Conservation (phyloP, 371 early-diverging fungal species). For the Haplosporangium sp. region DNA sequence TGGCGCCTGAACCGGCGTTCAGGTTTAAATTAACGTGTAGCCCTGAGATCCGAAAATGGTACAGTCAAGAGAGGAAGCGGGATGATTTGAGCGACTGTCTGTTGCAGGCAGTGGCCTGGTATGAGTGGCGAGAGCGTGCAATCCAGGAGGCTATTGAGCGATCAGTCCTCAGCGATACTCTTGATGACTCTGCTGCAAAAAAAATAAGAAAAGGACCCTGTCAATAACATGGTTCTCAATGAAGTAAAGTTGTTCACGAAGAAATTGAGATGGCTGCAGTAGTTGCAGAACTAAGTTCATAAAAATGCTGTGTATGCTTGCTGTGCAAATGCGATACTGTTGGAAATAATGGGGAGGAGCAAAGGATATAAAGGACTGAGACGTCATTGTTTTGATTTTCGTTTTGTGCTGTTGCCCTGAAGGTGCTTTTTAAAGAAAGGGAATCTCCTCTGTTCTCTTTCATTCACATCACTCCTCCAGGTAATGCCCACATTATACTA, state of each 20-base stretch:
- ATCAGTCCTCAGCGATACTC: neutral
- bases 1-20: too few relatives aligned
- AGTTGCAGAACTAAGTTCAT: too few relatives aligned
- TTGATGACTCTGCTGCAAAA: neutral
- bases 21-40: conserved; percentile 30
- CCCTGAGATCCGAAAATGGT: conserved; percentile 54
- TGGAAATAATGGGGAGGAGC: too few relatives aligned
- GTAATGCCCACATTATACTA: neutral
- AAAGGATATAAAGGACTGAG: too few relatives aligned
- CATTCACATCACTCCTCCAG: conserved; percentile 7
- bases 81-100: conserved; percentile 83
- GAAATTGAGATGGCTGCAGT: too few relatives aligned
- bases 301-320: too few relatives aligned
- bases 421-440: neutral
- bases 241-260: too few relatives aligned
- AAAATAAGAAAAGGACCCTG: too few relatives aligned
- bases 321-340: too few relatives aligned
- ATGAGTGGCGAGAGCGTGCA: conserved; percentile 63
- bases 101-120: conserved; percentile 76
- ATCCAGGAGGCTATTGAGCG: conserved; percentile 38
- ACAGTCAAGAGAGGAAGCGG: conserved; percentile 65
- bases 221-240: too few relatives aligned
- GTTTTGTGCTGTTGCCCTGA: neutral
- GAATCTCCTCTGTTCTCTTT: neutral
- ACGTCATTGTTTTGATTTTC: neutral